A percentile compares a stretch with the other conserved stretches of the same genome.
Evolutionary conservation across 2,329 filamentous ascomycete species (phyloP).

Genomic region (Ceratocystis smalleyi): DNA sequence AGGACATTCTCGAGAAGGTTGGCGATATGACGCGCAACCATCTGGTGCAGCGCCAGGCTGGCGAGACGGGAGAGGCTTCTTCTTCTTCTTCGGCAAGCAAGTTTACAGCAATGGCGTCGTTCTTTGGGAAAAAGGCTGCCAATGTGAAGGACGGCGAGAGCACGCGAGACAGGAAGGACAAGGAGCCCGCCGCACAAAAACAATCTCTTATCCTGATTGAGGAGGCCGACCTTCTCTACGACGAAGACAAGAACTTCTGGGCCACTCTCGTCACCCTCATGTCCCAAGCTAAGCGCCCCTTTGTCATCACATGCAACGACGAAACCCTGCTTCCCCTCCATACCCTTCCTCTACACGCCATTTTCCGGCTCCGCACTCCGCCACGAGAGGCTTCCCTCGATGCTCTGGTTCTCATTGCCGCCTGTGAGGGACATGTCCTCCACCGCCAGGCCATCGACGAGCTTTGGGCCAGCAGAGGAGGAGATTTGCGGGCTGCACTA

Average conservation of each 20-base stretch:
- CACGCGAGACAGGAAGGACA: constrained; percentile 21
- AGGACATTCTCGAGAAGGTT: constrained; percentile 78
- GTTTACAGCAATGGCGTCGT: constrained; percentile 18
- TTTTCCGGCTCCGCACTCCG: constrained; percentile 59
- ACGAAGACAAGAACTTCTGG: constrained; percentile 96
- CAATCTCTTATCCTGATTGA: constrained; percentile 90
- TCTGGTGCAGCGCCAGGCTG: constrained; percentile 44
- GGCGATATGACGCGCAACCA: constrained; percentile 97
- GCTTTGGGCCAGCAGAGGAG: constrained; percentile 52
- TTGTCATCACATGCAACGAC: constrained; percentile 90
- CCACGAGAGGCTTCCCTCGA: constrained; percentile 56
- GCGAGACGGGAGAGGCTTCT: constrained; percentile 6
- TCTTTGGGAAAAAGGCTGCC: constrained; percentile 23
- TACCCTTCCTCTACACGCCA: constrained; percentile 64
- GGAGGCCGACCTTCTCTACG: constrained; percentile 84
- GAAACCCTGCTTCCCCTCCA: constrained; percentile 66
- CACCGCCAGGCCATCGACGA: constrained; percentile 47
- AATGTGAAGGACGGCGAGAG: constrained; percentile 21
- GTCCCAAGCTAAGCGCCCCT: constrained; percentile 70
- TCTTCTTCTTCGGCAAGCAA: neutral
- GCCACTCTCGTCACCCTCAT: constrained; percentile 63
- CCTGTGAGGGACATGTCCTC: constrained; percentile 75
- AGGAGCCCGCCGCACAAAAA: constrained; percentile 45
- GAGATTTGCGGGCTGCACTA: constrained; percentile 67
- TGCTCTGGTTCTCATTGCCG: constrained; percentile 66